Evolutionary conservation across 2,329 filamentous ascomycete genomes (phyloP).

Genomic region (Aspergillus sp.): DNA sequence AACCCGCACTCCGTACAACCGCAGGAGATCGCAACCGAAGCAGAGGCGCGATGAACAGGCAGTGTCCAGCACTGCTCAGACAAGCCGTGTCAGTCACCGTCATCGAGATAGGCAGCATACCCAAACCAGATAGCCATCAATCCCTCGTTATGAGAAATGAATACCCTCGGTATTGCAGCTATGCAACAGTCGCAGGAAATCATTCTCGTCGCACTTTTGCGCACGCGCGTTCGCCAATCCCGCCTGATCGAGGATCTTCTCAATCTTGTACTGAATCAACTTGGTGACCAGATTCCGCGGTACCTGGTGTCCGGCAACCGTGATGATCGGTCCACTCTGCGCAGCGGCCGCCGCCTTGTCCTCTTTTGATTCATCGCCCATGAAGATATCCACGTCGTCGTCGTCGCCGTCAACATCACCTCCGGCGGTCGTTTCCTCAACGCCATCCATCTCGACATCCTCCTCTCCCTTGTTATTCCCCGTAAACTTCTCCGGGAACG

Average conservation of each 20-base stretch:
- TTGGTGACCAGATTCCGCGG: constrained; percentile 76
- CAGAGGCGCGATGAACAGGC: not conserved
- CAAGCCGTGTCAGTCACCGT: not conserved
- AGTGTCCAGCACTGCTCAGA: constrained; percentile 14
- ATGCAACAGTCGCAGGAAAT: constrained; percentile 75
- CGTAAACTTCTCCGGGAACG: not conserved
- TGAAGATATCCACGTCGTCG: constrained; percentile 53
- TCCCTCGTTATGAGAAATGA: constrained; percentile 7
- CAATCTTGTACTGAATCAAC: constrained; percentile 76
- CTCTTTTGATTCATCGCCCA: constrained; percentile 38
- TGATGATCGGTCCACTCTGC: constrained; percentile 45
- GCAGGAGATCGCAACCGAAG: not conserved
- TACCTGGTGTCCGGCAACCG: constrained; percentile 61
- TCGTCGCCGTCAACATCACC: constrained; percentile 40
- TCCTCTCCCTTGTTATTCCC: constrained; percentile 7
- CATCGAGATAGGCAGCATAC: not conserved
- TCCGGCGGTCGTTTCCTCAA: constrained; percentile 47
- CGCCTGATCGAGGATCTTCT: constrained; percentile 76
- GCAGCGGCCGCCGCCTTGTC: constrained; percentile 59
- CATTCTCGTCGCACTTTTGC: constrained; percentile 82
- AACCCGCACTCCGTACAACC: not conserved
- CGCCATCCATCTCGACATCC: constrained; percentile 33
- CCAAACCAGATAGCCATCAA: not conserved
- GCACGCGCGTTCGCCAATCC: constrained; percentile 75
- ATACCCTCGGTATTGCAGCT: constrained; percentile 58